Conservation (phyloP, 2,329 filamentous ascomycete genomes). For the Colletotrichum somersetense region DNA sequence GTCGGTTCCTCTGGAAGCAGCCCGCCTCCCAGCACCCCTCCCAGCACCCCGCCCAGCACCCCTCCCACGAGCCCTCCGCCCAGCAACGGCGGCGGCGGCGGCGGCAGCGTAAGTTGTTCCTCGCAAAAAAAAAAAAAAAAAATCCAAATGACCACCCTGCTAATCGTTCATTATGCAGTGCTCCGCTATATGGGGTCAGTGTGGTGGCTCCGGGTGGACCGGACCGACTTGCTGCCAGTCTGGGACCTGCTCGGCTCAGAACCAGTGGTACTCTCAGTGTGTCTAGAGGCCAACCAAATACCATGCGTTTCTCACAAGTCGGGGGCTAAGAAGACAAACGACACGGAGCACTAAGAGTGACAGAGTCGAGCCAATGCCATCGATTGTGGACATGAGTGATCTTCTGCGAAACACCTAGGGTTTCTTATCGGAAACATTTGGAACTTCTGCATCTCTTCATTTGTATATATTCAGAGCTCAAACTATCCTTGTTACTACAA, state of each 20-base stretch:
- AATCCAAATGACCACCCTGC: background rate
- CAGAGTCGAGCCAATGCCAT: too few relatives aligned
- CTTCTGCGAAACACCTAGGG: background rate
- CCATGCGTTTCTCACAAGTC: background rate
- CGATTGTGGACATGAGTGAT: background rate
- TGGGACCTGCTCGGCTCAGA: conserved; percentile 43
- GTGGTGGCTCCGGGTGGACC: conserved; percentile 45
- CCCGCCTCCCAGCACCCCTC: conserved; percentile 19
- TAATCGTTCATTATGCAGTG: conserved; percentile 30
- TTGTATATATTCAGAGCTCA: background rate
- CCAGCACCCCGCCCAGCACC: conserved; percentile 14
- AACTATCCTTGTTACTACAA: background rate
- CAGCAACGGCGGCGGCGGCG: background rate
- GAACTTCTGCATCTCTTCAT: background rate
- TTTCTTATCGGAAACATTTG: background rate
- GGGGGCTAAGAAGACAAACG: too few relatives aligned
- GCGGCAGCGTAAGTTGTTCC: conserved; percentile 26
- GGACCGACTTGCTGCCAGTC: conserved; percentile 46
- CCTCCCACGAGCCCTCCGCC: conserved; percentile 1
- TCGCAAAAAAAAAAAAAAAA: too few relatives aligned
- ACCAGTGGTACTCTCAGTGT: conserved; percentile 47
- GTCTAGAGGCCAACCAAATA: conserved; percentile 14
- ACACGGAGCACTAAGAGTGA: background rate
- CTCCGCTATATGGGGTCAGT: conserved; percentile 44
- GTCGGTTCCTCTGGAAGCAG: conserved; percentile 28